Percentiles rank a stretch among this genome's conserved stretches.
Evolutionary conservation across 2,329 filamentous ascomycete species (phyloP).

Genomic region (Dothiorella sarmentorum): DNA sequence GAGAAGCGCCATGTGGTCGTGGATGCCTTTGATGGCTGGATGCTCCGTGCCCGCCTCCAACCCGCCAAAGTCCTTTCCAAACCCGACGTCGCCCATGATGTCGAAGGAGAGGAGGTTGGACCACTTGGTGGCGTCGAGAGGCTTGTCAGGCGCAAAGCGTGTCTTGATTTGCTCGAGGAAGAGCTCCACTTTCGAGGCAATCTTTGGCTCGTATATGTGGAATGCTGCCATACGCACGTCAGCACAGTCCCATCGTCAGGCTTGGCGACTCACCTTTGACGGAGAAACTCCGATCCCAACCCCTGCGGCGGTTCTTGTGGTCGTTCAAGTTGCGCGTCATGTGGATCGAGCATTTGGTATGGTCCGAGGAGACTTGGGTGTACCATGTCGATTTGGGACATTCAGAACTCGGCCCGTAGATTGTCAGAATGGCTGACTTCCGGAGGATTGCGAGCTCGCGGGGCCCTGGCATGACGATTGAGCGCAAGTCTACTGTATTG

Average conservation of each 20-base stretch:
- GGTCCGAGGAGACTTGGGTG: constrained; percentile 17
- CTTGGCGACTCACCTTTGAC: constrained; percentile 21
- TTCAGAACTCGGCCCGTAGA: constrained; percentile 30
- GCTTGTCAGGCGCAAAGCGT: constrained; percentile 17
- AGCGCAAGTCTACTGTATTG: neutral
- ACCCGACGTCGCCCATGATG: constrained; percentile 47
- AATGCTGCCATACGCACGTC: constrained; percentile 24
- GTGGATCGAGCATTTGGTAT: constrained; percentile 27
- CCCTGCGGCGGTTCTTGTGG: constrained; percentile 30
- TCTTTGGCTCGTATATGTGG: constrained; percentile 34
- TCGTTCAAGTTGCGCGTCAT: constrained; percentile 29
- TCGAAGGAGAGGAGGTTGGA: constrained; percentile 46
- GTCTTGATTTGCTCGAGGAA: constrained; percentile 29
- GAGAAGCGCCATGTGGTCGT: constrained; percentile 34
- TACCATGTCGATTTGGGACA: constrained; percentile 34
- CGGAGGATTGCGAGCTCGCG: constrained; percentile 32
- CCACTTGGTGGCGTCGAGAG: constrained; percentile 32
- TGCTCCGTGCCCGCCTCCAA: constrained; percentile 27
- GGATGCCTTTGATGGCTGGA: constrained; percentile 35
- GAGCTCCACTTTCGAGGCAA: constrained; percentile 29
- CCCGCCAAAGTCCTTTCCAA: constrained; percentile 42
- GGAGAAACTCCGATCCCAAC: constrained; percentile 35
- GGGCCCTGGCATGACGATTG: constrained; percentile 23
- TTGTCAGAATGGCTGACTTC: constrained; percentile 28
- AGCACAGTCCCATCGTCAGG: neutral